Percentiles rank a stretch among this genome's conserved stretches.
These are phyloP conservation scores for Pythium periplocum DNA, from an alignment of 352 stramenopile species.

Conservation along the genomic window DNA sequence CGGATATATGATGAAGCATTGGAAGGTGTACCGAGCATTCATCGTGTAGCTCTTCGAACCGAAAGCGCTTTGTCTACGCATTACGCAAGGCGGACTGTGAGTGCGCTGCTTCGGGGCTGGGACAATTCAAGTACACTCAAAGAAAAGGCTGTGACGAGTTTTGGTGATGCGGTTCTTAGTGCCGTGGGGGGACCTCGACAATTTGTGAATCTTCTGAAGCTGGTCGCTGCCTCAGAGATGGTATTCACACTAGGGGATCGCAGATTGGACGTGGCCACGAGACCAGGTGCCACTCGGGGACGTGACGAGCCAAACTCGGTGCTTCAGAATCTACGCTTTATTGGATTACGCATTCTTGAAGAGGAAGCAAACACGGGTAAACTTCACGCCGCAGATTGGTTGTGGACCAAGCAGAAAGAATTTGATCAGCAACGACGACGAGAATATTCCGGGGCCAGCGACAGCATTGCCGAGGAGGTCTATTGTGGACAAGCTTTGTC, in stretches of 20 bases:
- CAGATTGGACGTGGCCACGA: background rate
- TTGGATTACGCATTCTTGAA: conserved; percentile 47
- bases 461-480: too few species aligned
- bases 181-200: conserved; percentile 61
- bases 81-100: conserved; percentile 64
- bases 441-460: too few species aligned
- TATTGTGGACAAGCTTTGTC: too few species aligned
- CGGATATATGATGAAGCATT: conserved; percentile 79
- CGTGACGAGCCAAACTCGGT: conserved; percentile 33
- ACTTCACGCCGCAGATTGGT: conserved; percentile 16
- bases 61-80: conserved; percentile 80
- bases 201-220: conserved; percentile 79
- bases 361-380: conserved; percentile 46
- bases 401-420: background rate
- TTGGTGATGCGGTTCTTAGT: conserved; percentile 26
- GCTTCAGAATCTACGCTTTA: conserved; percentile 40
- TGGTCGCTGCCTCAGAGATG: conserved; percentile 78
- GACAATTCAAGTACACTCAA: background rate
- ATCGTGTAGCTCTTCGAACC: conserved; percentile 65
- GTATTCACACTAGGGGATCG: conserved; percentile 23
- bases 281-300: background rate
- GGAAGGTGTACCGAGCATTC: conserved; percentile 61
- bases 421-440: too few species aligned
- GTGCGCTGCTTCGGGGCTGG: conserved; percentile 27
- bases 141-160: background rate